A percentile compares a stretch with the other conserved stretches of the same genome.
These are phyloP conservation scores for Pestalotiopsis sp. DNA, from an alignment of 2,329 filamentous ascomycete genomes.

Conservation along the genomic window DNA sequence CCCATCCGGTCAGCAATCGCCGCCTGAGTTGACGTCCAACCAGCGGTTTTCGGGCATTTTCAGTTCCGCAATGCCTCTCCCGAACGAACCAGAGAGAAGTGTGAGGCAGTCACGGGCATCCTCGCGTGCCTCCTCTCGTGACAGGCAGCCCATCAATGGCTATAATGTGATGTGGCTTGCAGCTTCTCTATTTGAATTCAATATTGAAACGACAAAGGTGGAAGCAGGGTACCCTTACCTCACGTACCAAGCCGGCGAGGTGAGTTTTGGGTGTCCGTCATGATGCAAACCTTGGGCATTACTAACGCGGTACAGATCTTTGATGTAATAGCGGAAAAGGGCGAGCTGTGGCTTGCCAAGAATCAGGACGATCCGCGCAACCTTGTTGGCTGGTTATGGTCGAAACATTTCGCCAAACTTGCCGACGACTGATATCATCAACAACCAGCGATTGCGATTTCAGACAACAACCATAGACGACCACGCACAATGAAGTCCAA, in stretches of 20 bases:
- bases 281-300: conserved; percentile 6
- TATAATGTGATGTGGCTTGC: conserved; percentile 86
- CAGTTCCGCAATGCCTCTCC: conserved; percentile 82
- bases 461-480: background rate
- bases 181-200: conserved; percentile 94
- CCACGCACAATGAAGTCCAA: background rate
- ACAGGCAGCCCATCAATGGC: conserved; percentile 56
- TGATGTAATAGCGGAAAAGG: conserved; percentile 93
- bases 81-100: conserved; percentile 63
- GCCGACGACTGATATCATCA: conserved; percentile 45
- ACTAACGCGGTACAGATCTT: conserved; percentile 62
- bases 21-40: conserved; percentile 33
- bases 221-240: conserved; percentile 96
- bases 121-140: conserved; percentile 63
- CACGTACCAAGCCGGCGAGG: conserved; percentile 92
- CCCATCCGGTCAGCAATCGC: conserved; percentile 44
- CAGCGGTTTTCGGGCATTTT: conserved; percentile 77
- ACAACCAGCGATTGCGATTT: background rate
- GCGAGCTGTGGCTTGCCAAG: conserved; percentile 94
- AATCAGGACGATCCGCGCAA: conserved; percentile 88
- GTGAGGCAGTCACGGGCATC: conserved; percentile 58
- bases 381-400: conserved; percentile 97
- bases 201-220: conserved; percentile 87
- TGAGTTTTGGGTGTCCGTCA: conserved; percentile 37
- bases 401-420: conserved; percentile 87